Conservation (phyloP, 2,329 filamentous ascomycete genomes). For the Neofusicoccum umdonicola region DNA sequence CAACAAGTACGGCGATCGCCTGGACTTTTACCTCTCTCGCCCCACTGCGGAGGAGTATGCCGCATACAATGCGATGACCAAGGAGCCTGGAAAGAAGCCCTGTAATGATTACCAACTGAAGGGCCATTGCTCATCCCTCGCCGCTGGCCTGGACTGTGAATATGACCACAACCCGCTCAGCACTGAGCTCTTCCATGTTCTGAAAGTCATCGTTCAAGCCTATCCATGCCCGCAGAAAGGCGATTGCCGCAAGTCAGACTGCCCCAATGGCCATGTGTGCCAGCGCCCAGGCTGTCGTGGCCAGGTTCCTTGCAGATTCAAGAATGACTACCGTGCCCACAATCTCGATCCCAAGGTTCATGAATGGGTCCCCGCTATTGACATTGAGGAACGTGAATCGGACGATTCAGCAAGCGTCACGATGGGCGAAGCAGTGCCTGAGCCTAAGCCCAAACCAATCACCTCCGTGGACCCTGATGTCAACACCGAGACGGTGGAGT, state of each 20-base stretch:
- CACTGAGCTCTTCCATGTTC: slow-evolving; percentile 37
- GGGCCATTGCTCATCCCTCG: slow-evolving; percentile 31
- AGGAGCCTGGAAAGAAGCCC: slow-evolving; percentile 38
- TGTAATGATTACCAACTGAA: slow-evolving; percentile 52
- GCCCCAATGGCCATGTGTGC: slow-evolving; percentile 49
- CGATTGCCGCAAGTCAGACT: slow-evolving; percentile 43
- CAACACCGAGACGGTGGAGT: neutral
- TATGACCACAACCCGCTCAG: slow-evolving; percentile 50
- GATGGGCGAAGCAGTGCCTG: neutral
- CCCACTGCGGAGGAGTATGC: slow-evolving; percentile 39
- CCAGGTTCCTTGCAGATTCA: slow-evolving; percentile 27
- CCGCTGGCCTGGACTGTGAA: slow-evolving; percentile 28
- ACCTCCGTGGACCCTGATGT: neutral
- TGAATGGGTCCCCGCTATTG: slow-evolving; percentile 24
- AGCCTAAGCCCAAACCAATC: neutral
- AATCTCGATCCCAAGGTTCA: slow-evolving; percentile 23
- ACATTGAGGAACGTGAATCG: neutral
- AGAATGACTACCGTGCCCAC: slow-evolving; percentile 24
- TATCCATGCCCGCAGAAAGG: slow-evolving; percentile 43
- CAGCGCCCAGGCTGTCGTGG: slow-evolving; percentile 32
- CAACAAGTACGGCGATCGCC: slow-evolving; percentile 47
- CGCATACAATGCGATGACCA: slow-evolving; percentile 37
- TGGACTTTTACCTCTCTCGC: slow-evolving; percentile 44
- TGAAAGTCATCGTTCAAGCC: slow-evolving; percentile 46
- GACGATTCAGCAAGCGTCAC: slow-evolving; percentile 1